Percentiles rank a stretch among this genome's conserved stretches.
These are phyloP conservation scores for Lepidium africanum DNA, from an alignment of 345 rosid species.

Conservation along the genomic window DNA sequence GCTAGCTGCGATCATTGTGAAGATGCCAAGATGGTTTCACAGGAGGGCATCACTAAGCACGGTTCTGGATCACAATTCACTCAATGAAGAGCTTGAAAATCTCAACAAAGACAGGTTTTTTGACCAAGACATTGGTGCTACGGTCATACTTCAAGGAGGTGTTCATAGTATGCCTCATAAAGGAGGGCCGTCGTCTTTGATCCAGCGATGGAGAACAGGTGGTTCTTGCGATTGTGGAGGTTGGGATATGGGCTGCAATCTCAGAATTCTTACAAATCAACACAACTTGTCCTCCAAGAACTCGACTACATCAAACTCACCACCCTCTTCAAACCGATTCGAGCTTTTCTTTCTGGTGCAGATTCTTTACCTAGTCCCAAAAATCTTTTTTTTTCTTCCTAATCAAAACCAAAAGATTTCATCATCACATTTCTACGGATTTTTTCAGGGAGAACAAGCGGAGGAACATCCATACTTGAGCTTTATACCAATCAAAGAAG, in stretches of 20 bases:
- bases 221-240: constrained; percentile 98
- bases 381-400: not conserved
- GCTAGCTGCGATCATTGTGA: constrained; percentile 78
- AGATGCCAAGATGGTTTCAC: constrained; percentile 39
- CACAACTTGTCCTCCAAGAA: constrained; percentile 29
- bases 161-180: constrained; percentile 72
- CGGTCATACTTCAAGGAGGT: constrained; percentile 85
- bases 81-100: constrained; percentile 22
- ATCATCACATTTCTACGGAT: not conserved
- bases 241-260: constrained; percentile 90
- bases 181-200: constrained; percentile 81
- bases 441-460: constrained; percentile 50
- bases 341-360: constrained; percentile 58
- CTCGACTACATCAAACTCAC: constrained; percentile 28
- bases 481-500: constrained; percentile 59
- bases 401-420: not conserved
- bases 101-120: not conserved
- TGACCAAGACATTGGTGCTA: constrained; percentile 39
- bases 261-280: constrained; percentile 47
- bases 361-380: constrained; percentile 1
- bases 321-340: constrained; percentile 33
- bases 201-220: constrained; percentile 86
- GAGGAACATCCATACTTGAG: constrained; percentile 50
- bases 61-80: constrained; percentile 20
- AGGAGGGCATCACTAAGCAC: constrained; percentile 23